A percentile compares a stretch with the other conserved stretches of the same genome.
Evolutionary conservation across 1,284 basidiomycete species (phyloP).

Genomic region (Cryptococcus maquisensis): DNA sequence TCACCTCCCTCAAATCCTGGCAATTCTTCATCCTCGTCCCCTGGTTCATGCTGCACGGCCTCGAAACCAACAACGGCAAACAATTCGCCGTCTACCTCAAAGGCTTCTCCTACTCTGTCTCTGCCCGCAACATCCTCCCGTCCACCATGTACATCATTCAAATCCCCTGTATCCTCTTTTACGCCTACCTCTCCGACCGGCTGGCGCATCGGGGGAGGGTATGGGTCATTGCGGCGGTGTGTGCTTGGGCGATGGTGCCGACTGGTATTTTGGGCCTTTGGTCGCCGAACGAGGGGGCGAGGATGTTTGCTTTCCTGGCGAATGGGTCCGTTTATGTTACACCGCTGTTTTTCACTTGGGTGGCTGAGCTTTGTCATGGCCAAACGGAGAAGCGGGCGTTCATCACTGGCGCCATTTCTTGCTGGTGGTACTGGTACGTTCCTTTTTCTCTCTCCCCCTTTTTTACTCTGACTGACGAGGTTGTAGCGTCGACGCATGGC

Average conservation of each 20-base stretch:
- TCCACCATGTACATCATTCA: slow-evolving; percentile 15
- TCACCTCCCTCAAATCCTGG: slow-evolving; percentile 10
- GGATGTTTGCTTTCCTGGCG: slow-evolving; percentile 15
- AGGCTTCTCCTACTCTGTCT: slow-evolving; percentile 10
- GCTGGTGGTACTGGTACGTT: slow-evolving; percentile 15
- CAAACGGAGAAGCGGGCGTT: slow-evolving; percentile 13
- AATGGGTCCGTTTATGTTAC: too few relatives aligned
- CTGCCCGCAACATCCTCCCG: slow-evolving; percentile 15
- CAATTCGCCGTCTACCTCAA: slow-evolving; percentile 11
- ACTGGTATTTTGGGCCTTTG: slow-evolving; percentile 19
- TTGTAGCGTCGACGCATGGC: slow-evolving; percentile 17
- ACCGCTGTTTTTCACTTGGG: slow-evolving; percentile 20
- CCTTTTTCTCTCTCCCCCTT: background rate
- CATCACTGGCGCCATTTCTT: slow-evolving; percentile 7
- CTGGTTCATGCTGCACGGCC: slow-evolving; percentile 14
- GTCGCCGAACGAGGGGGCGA: slow-evolving; percentile 8
- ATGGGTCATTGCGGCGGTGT: slow-evolving; percentile 6
- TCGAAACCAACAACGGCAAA: slow-evolving; percentile 12
- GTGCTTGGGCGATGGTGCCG: slow-evolving; percentile 18
- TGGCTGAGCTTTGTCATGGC: slow-evolving; percentile 13
- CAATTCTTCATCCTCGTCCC: slow-evolving; percentile 16
- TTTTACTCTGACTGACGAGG: background rate
- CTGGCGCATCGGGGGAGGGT: background rate
- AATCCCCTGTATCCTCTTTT: slow-evolving; percentile 14
- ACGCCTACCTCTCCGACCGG: slow-evolving; percentile 16